Conservation (phyloP, 1,139 yeast genomes). For the Suhomyces atakaporum region DNA sequence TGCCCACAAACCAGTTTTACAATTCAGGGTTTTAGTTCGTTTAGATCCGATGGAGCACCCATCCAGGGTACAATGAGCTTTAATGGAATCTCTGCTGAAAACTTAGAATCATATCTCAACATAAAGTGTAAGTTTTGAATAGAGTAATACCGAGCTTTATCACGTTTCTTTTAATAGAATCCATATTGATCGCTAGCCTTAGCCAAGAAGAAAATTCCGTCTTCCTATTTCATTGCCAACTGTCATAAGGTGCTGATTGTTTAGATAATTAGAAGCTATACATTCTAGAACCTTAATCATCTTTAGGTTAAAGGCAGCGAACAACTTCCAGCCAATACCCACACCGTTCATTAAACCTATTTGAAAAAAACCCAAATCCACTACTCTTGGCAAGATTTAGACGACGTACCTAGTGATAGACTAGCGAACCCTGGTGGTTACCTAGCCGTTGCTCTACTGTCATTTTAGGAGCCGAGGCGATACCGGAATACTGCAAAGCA, state of each 20-base stretch:
- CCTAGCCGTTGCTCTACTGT: constrained; percentile 73
- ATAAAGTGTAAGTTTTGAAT: constrained; percentile 91
- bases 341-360: constrained; percentile 65
- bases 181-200: constrained; percentile 84
- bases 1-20: no score
- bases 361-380: constrained; percentile 89
- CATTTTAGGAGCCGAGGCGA: no score
- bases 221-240: no score
- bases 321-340: constrained; percentile 81
- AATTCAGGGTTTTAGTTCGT: no score
- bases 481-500: no score
- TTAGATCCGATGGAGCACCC: no score
- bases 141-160: constrained; percentile 96
- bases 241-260: no score
- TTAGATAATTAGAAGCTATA: no score
- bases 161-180: constrained; percentile 98
- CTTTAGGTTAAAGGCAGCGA: no score
- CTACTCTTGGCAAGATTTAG: constrained; percentile 85
- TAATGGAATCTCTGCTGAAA: constrained; percentile 57
- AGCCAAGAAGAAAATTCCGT: constrained; percentile 93
- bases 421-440: constrained; percentile 96
- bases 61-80: no score
- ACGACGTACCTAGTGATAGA: constrained; percentile 99
- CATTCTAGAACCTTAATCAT: no score
- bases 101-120: constrained; percentile 82